Percentiles rank a stretch among this genome's conserved stretches.
phyloP scores from a whole-genome alignment of 306 rosid species.

The Lotus japonicus region DNA sequence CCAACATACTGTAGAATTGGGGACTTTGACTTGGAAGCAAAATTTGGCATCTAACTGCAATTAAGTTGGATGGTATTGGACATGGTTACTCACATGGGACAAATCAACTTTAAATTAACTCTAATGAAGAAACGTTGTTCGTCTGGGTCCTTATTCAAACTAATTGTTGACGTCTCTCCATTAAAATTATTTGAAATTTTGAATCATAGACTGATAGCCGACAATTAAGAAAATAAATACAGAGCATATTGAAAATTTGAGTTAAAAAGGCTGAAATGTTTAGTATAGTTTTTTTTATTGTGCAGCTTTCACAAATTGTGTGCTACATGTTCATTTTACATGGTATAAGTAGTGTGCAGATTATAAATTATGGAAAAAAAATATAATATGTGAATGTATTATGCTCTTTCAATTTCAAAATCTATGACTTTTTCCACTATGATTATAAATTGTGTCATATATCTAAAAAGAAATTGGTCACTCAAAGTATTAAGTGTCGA shows the following conservation, averaged over 20 bases:
- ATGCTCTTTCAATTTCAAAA: no score
- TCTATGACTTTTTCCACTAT: no score
- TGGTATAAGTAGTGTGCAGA: neutral
- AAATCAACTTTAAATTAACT: neutral
- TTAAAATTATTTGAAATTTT: neutral
- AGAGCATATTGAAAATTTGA: neutral
- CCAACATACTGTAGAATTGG: no score
- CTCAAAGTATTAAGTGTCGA: no score
- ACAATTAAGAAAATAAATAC: neutral
- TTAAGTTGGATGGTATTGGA: neutral
- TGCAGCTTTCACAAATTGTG: neutral
- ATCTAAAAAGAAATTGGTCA: no score
- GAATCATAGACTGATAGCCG: slow-evolving; percentile 6
- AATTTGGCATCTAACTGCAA: neutral
- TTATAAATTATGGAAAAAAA: no score
- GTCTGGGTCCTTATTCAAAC: neutral
- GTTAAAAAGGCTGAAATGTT: no score
- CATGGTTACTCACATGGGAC: neutral
- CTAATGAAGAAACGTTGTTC: neutral
- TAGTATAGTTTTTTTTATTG: neutral
- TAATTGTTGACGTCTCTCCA: neutral
- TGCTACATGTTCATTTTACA: neutral
- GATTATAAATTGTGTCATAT: no score
- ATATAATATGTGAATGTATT: no score
- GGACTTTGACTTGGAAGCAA: slow-evolving; percentile 1